Base-by-base conservation (phyloP, 495 filamentous ascomycete genomes). In the Lasiosphaeria miniovina region DNA sequence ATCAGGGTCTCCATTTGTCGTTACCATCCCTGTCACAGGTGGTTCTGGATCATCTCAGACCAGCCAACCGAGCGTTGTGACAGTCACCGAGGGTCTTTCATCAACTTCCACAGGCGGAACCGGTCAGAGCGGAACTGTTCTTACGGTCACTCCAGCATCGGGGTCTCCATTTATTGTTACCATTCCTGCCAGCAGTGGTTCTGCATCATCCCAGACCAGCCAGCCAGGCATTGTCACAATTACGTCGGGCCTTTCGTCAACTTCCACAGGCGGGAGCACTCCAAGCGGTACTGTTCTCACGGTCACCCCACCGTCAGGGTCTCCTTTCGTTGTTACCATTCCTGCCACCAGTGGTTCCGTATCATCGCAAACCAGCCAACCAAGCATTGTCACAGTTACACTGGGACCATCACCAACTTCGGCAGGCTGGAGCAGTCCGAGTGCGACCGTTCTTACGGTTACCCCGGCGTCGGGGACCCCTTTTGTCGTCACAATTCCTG, bases 141-240 rank as follows among this genome's bases (percentile, higher is more conserved):
- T 59, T 43, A 62, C 60, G 5, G 8, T 52, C 34, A 54, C 55
- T 10, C 17, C 36, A 36, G 32, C 49, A 31, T 57, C 55, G 9
- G 55, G 60, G 3, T 46, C 58, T n/a, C 53, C 61, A 4, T 17
- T 61, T 57, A 53, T 64, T 15, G 52, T 64, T 48, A 57, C 54
- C 1, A 31, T 59, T 9, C 35, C 58, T 9, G 38, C 31, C 3
- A 33, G 43, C 31, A 50, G 31, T 33, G 50, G 36, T 49, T 12
- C 45, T 24, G 15, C 48, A 36, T 17, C 38, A 4, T 43, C 49
- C 32, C 6, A 14, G 36, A 59, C 17, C 17, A 35, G 17, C 35
- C 41, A 57, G 4, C 12, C 41, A 57, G 35, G 55, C 33, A 15
- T 41, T 6, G 40, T 49, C 31, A 61, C 59, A 14, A 52, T 61